Evolutionary conservation across 495 filamentous ascomycete species (phyloP).

Genomic region (Halenospora varia): DNA sequence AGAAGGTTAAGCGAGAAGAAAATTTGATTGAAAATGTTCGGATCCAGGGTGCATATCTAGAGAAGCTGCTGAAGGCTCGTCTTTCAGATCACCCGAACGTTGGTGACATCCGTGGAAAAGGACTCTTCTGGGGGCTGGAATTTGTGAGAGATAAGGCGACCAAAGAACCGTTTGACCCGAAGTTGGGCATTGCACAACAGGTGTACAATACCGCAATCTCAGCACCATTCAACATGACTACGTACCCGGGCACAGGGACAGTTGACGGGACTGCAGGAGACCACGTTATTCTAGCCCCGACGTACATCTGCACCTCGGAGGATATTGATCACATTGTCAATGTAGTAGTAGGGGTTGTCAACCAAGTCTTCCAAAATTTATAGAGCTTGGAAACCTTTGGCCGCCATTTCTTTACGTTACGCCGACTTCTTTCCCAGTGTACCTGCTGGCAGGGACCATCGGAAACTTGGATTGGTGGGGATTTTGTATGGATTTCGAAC

Average conservation of each 20-base stretch:
- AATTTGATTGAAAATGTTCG: conserved; percentile 50
- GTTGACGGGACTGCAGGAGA: conserved; percentile 67
- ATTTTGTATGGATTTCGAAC: no score
- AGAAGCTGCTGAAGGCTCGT: conserved; percentile 35
- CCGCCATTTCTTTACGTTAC: no score
- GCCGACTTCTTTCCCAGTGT: no score
- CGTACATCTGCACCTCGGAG: conserved; percentile 61
- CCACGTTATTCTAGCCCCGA: conserved; percentile 70
- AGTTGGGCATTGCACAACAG: conserved; percentile 36
- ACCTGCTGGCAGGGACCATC: no score
- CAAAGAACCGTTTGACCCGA: conserved; percentile 43
- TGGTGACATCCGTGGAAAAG: conserved; percentile 60
- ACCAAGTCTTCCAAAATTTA: conserved; percentile 21
- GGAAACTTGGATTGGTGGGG: no score
- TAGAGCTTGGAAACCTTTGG: neutral
- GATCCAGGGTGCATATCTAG: conserved; percentile 46
- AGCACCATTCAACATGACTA: conserved; percentile 51
- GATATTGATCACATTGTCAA: conserved; percentile 60
- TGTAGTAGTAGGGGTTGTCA: conserved; percentile 30
- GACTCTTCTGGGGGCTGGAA: conserved; percentile 61
- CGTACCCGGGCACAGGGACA: conserved; percentile 69
- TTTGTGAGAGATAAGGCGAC: conserved; percentile 48
- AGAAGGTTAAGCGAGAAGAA: conserved; percentile 52
- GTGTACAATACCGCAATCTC: conserved; percentile 51
- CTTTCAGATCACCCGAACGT: conserved; percentile 51